Conservation (phyloP, 2,329 filamentous ascomycete species). For the Rosellinia necatrix region DNA sequence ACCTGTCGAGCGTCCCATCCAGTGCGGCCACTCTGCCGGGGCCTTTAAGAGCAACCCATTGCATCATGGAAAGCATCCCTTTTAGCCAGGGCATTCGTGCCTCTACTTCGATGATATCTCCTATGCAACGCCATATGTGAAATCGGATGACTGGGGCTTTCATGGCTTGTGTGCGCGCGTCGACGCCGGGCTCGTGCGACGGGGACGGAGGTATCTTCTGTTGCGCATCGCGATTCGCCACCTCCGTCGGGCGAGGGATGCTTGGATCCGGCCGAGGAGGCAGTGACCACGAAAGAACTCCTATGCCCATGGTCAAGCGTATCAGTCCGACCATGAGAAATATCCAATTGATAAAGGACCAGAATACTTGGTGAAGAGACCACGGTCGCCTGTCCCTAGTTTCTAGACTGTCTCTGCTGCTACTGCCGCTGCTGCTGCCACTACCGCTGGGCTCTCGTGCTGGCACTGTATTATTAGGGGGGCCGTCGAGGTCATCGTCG, state of each 20-base stretch:
- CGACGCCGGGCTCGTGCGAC: slow-evolving; percentile 24
- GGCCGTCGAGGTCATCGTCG: slow-evolving; percentile 18
- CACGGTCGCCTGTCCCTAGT: slow-evolving; percentile 36
- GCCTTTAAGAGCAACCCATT: slow-evolving; percentile 73
- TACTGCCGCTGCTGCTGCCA: background rate
- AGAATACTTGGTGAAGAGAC: slow-evolving; percentile 56
- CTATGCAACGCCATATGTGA: slow-evolving; percentile 74
- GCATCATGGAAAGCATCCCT: slow-evolving; percentile 74
- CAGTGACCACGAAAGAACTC: slow-evolving; percentile 70
- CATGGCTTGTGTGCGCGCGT: slow-evolving; percentile 24
- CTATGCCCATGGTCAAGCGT: slow-evolving; percentile 66
- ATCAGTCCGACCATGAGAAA: slow-evolving; percentile 64
- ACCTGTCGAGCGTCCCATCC: slow-evolving; percentile 88
- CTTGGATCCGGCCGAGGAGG: slow-evolving; percentile 53
- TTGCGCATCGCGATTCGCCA: slow-evolving; percentile 33
- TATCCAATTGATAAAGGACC: slow-evolving; percentile 59
- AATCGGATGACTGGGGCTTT: slow-evolving; percentile 75
- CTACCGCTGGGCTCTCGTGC: slow-evolving; percentile 8
- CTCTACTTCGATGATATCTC: slow-evolving; percentile 73
- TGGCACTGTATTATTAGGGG: slow-evolving; percentile 9
- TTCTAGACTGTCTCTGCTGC: slow-evolving; percentile 2
- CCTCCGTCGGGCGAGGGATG: slow-evolving; percentile 32
- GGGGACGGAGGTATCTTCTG: slow-evolving; percentile 31
- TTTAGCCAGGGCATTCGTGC: slow-evolving; percentile 89
- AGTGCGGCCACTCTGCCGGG: slow-evolving; percentile 76